Base-by-base conservation (phyloP, 805 yeast genomes). In the Clavispora santaluciae region DNA sequence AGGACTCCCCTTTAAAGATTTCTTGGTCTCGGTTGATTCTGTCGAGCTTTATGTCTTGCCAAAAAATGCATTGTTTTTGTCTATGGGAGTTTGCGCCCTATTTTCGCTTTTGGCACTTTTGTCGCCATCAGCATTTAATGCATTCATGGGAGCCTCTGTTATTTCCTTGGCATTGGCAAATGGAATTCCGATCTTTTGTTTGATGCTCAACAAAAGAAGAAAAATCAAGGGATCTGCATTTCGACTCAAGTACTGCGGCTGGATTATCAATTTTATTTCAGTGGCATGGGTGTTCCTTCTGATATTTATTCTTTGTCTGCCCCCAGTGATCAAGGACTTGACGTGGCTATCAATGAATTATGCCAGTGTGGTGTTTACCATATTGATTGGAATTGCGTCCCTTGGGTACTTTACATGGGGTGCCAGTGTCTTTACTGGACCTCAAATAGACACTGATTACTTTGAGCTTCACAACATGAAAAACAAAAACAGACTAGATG, bases 101-200 rank as follows among this genome's bases (percentile, higher is more conserved):
- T 61, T 86, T 35, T 86, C 90, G 1, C 57, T 81, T 6, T 66
- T 86, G 30, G 83, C 90, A 3, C 61, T 86, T 33, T 60, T 86
- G 1, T 83, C 91, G 0, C 67, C 79, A 5, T 76, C 89, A 6
- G 89, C 93, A 0, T 83, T 86, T 60, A 83, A 83, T 59, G 89
- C 95, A 3, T 86, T 86, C 59, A 78, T 86, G 65, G 93, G 95
- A 0, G 81, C 90, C 13, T 81, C 91, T 8, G 93, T 87, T 2
- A 73, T 86, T 16, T 75, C 88, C 3, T 64, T 86, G 43, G 81
- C 88, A 37, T 68, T 84, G 22, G 87, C 93, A 2, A 83, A 87
- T 45, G 80, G 88, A 3, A 78, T 86, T 12, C 95, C 95, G 2
- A 80, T 86, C 20, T 49, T 81, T 0, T 69, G 81, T n/a, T 74